Evolutionary conservation across 768 basidiomycete genomes (phyloP), one percentile per base, ranked within the genome.

Genomic region (Russula foetens): DNA sequence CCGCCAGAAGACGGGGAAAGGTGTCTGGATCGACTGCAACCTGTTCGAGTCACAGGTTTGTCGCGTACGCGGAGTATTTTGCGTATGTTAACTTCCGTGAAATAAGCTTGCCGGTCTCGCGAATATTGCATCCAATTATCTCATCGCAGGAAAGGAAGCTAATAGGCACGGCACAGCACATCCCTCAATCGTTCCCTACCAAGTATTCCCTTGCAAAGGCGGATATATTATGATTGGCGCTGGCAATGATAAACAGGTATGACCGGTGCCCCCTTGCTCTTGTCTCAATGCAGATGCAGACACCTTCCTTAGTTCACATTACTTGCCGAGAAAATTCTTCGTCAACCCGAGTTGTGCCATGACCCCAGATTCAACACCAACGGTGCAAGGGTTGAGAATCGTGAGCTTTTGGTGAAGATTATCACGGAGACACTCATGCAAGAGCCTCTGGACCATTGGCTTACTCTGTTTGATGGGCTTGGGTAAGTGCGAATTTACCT

Each of bases 191-290:
- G 95, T 94, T 7, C 92, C 93, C 2, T 96, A 95, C 74, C 90
- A 94, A 71, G 90, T 85, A 4, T 94, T 96, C 71, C 82, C 87
- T 0, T 96, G 93, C 70, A 81, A 83, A 68, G 85, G 92, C 67
- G 90, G 92, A 31, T 94, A 84, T 70, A 72, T 97, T 60, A 96
- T 97, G 95, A 85, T 97, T 64, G 93, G 92, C 47, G 92, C 90
- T 8, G 94, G 91, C 5, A 96, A 93, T 71, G 83, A 96, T 69
- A 86, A 82, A 66, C 91, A 92, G 80, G 90, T 87, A 66, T 8
- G 66, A 17, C 21, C 26, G n/a, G 14, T 7, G 47, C 33, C 9
- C 26, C 24, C 49, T 44, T 15, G 49, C 17, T 45, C 54, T 38
- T n/a, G 11, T 41, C 51, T 28, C 41, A n/a, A 29, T 38, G 23